phyloP scores from a whole-genome alignment of 306 rosid genomes.

The Medicago ruthenica region DNA sequence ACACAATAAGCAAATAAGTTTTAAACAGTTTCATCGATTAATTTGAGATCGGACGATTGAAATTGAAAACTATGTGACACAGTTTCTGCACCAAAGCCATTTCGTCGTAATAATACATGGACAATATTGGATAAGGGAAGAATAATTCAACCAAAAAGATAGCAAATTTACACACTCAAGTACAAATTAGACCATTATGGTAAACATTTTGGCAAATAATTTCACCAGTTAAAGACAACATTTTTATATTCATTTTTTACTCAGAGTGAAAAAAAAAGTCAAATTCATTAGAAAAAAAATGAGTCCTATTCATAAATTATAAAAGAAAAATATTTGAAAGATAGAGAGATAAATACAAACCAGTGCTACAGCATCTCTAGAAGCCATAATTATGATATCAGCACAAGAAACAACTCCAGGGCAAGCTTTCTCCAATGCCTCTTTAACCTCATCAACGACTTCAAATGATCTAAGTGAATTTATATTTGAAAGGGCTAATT shows the following conservation, averaged over 20 bases:
- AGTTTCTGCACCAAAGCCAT: background rate
- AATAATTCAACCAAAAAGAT: no score
- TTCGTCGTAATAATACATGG: no score
- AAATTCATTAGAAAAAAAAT: no score
- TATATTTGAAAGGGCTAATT: slow-evolving; percentile 74
- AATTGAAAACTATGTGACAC: background rate
- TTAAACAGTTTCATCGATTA: no score
- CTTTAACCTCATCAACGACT: slow-evolving; percentile 76
- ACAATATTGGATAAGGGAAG: no score
- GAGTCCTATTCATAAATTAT: background rate
- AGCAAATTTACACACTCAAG: no score
- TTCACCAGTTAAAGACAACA: no score
- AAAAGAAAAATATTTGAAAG: background rate
- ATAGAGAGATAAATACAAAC: slow-evolving; percentile 48
- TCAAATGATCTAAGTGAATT: slow-evolving; percentile 83
- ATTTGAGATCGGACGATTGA: background rate
- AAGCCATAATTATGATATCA: slow-evolving; percentile 81
- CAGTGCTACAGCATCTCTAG: slow-evolving; percentile 87
- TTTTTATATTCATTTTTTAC: no score
- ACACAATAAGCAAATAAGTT: no score
- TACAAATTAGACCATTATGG: no score
- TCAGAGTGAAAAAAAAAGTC: no score
- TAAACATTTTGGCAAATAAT: no score
- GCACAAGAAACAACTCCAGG: slow-evolving; percentile 92
- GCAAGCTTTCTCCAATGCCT: slow-evolving; percentile 65